Conservation (phyloP, 129 eudicot species). For the Rutidosis leptorrhynchoides region DNA sequence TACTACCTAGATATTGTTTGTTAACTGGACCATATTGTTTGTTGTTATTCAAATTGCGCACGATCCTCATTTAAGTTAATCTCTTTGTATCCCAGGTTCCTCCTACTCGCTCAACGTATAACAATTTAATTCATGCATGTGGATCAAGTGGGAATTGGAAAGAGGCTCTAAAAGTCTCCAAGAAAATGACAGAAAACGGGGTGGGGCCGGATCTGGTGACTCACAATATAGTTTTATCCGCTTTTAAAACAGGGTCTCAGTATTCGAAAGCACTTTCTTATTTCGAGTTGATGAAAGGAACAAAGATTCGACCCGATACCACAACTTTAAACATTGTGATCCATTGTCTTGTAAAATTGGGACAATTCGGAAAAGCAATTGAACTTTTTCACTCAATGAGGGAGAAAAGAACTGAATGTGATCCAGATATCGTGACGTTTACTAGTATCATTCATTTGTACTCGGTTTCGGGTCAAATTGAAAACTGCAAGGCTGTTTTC, state of each 20-base stretch:
- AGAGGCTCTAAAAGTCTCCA: conserved; percentile 83
- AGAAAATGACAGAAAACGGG: conserved; percentile 92
- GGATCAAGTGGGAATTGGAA: conserved; percentile 98
- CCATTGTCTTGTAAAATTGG: conserved; percentile 71
- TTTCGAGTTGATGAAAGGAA: conserved; percentile 85
- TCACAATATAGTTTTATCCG: conserved; percentile 87
- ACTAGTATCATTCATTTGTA: conserved; percentile 88
- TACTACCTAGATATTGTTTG: no score
- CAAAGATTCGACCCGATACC: conserved; percentile 80
- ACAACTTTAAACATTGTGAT: conserved; percentile 82
- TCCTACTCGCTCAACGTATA: conserved; percentile 89
- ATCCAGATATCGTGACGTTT: conserved; percentile 85
- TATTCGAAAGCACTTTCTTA: conserved; percentile 86
- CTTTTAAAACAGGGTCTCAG: conserved; percentile 75
- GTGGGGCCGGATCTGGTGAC: conserved; percentile 98
- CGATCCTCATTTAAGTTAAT: conserved; percentile 2
- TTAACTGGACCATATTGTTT: conserved; percentile 4
- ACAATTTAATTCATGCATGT: conserved; percentile 94
- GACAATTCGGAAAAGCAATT: conserved; percentile 64
- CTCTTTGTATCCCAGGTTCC: conserved; percentile 55
- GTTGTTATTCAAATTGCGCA: background rate
- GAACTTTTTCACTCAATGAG: conserved; percentile 80
- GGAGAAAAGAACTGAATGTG: conserved; percentile 66
- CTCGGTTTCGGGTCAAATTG: conserved; percentile 75
- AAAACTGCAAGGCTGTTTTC: conserved; percentile 72